A percentile compares a stretch with the other conserved stretches of the same genome.
phyloP scores from a whole-genome alignment of 1,284 basidiomycete species.

The Ustilago loliicola region DNA sequence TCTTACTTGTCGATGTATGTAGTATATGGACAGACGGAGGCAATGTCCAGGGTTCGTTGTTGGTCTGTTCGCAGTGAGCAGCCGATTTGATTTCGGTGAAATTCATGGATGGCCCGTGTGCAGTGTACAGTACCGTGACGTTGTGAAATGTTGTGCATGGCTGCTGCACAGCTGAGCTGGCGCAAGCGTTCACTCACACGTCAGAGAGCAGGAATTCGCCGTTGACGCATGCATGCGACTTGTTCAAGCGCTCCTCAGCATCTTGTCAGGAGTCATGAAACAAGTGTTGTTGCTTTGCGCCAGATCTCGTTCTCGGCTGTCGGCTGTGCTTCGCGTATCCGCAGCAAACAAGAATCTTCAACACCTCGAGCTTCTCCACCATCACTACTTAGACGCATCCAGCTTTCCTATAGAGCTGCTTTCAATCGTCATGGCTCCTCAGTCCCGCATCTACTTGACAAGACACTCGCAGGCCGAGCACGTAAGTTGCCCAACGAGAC shows the following conservation, averaged over 20 bases:
- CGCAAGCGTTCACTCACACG: neutral
- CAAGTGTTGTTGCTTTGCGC: neutral
- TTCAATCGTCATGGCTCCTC: slow-evolving; percentile 39
- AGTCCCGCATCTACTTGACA: slow-evolving; percentile 59
- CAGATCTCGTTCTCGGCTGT: slow-evolving; percentile 5
- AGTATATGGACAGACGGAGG: too few species aligned
- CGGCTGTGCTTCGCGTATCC: neutral
- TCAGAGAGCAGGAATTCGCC: slow-evolving; percentile 25
- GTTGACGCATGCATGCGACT: slow-evolving; percentile 10
- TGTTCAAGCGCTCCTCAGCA: neutral
- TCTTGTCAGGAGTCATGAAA: neutral
- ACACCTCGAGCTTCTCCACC: neutral
- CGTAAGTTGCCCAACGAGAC: slow-evolving; percentile 36
- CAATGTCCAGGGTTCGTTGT: too few species aligned
- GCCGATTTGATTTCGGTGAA: slow-evolving; percentile 6
- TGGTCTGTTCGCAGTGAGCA: neutral
- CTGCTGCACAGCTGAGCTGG: neutral
- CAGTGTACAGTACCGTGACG: neutral
- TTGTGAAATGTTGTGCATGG: too few species aligned
- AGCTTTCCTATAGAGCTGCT: neutral
- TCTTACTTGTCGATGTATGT: too few species aligned
- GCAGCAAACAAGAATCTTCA: slow-evolving; percentile 3
- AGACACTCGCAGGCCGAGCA: slow-evolving; percentile 66
- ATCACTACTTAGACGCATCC: slow-evolving; percentile 2
- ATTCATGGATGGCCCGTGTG: slow-evolving; percentile 31